Evolutionary conservation across 305 asterid species (phyloP).

Genomic region (Fraxinus baroniana): DNA sequence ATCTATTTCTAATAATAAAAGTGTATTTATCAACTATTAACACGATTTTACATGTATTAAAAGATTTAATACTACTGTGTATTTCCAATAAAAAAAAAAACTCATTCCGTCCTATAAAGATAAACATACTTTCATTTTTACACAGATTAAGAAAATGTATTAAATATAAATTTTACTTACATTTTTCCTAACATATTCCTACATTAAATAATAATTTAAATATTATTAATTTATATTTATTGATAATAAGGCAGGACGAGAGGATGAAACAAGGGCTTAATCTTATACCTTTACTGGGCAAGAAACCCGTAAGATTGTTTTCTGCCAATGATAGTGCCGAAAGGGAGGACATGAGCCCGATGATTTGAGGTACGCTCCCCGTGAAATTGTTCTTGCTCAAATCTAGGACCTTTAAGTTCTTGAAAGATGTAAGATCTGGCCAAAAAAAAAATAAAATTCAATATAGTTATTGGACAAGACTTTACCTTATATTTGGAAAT

Average conservation of each 20-base stretch:
- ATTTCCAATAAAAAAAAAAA: too few species aligned
- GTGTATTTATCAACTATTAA: too few species aligned
- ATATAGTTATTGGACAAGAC: background rate
- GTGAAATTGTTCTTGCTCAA: background rate
- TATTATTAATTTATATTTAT: too few species aligned
- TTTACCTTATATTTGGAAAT: background rate
- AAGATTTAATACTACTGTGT: too few species aligned
- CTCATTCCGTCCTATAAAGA: background rate
- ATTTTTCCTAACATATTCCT: background rate
- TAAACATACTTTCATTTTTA: too few species aligned
- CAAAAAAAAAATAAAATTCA: background rate
- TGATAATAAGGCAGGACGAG: background rate
- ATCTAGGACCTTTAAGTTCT: background rate
- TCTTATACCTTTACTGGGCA: background rate
- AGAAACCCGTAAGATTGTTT: background rate
- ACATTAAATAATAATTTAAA: too few species aligned
- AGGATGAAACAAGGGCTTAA: too few species aligned
- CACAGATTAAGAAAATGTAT: background rate
- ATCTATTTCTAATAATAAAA: too few species aligned
- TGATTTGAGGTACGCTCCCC: background rate
- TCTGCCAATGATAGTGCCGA: conserved; percentile 1
- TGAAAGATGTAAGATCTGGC: background rate
- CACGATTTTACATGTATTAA: background rate
- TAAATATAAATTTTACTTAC: too few species aligned
- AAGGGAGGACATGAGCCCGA: background rate